Conservation (phyloP, 331 rosid genomes). For the Rosa hybrid region DNA sequence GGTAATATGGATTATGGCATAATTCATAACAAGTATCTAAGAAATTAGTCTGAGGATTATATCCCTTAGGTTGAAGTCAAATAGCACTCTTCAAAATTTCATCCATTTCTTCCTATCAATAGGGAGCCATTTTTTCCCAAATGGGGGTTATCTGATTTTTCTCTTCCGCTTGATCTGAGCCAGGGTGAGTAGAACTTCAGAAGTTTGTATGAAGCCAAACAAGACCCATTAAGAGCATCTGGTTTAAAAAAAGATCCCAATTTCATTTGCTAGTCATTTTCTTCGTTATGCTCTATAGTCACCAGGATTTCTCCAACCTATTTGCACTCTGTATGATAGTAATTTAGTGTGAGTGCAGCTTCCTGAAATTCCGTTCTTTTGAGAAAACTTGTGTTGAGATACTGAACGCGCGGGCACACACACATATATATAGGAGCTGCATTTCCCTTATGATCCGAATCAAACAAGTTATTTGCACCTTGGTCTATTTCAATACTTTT, state of each 20-base stretch:
- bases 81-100: not conserved
- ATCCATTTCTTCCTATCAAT: not conserved
- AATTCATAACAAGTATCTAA: not conserved
- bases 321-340: not conserved
- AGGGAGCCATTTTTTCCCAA: not conserved
- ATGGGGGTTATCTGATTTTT: not conserved
- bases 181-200: not conserved
- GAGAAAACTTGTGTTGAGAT: not conserved
- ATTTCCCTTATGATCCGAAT: not conserved
- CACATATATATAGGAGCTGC: not conserved
- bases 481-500: not conserved
- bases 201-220: not conserved
- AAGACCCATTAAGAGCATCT: not conserved
- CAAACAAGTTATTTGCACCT: not conserved
- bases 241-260: not conserved
- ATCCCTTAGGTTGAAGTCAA: not conserved
- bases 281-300: not conserved
- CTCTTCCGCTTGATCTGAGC: not conserved
- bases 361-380: not conserved
- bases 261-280: not conserved
- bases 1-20: not conserved
- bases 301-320: not conserved
- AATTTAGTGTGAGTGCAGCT: not conserved
- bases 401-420: not conserved
- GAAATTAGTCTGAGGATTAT: not conserved